A percentile compares a stretch with the other conserved stretches of the same genome.
Conservation (phyloP, 371 early-diverging fungal genomes). For the Mortierella sp. region DNA sequence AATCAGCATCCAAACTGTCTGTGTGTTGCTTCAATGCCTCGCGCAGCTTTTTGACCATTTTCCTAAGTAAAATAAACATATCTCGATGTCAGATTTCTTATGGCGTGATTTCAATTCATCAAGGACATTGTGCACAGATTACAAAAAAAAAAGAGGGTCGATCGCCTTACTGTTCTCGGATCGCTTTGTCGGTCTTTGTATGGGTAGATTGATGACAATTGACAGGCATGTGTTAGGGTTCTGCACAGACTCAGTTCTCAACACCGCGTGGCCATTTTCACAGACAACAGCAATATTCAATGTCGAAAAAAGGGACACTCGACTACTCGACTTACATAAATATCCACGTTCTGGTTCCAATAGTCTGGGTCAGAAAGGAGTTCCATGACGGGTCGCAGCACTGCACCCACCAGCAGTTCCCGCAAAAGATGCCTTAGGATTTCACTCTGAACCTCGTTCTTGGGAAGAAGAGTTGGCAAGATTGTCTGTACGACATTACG, state of each 20-base stretch:
- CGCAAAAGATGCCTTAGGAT: conserved; percentile 76
- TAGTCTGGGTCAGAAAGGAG: conserved; percentile 88
- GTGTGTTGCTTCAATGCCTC: conserved; percentile 81
- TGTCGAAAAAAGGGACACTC: background rate
- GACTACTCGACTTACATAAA: conserved; percentile 62
- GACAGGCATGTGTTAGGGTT: background rate
- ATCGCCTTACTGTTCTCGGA: conserved; percentile 71
- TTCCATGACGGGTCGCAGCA: conserved; percentile 81
- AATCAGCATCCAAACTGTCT: conserved; percentile 58
- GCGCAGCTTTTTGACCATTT: conserved; percentile 81
- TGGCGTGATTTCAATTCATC: conserved; percentile 6
- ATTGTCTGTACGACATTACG: conserved; percentile 74
- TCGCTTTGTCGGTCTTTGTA: conserved; percentile 68
- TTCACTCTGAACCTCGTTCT: conserved; percentile 67
- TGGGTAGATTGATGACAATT: background rate
- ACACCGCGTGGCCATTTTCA: background rate
- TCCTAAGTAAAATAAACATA: conserved; percentile 37
- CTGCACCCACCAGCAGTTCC: conserved; percentile 80
- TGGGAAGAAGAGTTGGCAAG: conserved; percentile 72
- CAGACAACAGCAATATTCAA: background rate
- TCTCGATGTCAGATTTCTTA: background rate
- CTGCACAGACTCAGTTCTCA: conserved; percentile 6
- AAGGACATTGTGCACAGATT: background rate
- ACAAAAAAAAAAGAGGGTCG: conserved; percentile 22
- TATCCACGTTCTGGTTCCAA: conserved; percentile 84